These are phyloP conservation scores for Mortierella sp. DNA, from an alignment of 371 early-diverging fungal species.

Conservation along the genomic window DNA sequence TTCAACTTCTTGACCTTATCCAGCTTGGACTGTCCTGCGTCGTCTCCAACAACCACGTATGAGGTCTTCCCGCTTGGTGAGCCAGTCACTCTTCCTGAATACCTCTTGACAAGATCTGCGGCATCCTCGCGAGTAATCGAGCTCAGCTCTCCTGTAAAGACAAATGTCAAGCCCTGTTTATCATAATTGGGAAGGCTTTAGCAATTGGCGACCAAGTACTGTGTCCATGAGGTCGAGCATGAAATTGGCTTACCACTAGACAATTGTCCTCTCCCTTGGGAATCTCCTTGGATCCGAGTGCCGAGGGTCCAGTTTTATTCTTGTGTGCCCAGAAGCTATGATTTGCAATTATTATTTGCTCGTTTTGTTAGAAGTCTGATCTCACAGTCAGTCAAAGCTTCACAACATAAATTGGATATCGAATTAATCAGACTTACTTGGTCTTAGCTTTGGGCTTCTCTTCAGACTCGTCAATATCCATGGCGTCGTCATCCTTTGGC, in stretches of 20 bases:
- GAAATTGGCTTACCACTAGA: constrained; percentile 56
- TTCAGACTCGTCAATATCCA: constrained; percentile 49
- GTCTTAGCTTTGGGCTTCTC: constrained; percentile 47
- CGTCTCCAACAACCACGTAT: constrained; percentile 92
- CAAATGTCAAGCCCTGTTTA: constrained; percentile 84
- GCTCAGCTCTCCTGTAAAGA: constrained; percentile 92
- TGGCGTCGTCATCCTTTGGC: constrained; percentile 30
- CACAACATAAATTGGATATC: no score
- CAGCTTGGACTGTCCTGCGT: constrained; percentile 94
- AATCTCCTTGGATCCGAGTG: constrained; percentile 81
- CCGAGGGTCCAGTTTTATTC: constrained; percentile 69
- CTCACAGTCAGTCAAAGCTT: no score
- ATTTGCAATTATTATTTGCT: neutral
- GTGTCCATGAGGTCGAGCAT: neutral
- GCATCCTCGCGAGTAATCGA: constrained; percentile 85
- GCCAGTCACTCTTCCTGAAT: constrained; percentile 91
- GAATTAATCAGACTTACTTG: constrained; percentile 20
- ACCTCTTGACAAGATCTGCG: constrained; percentile 88
- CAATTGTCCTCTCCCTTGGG: constrained; percentile 88
- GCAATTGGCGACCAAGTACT: neutral
- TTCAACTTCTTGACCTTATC: constrained; percentile 85
- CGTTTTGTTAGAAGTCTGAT: neutral
- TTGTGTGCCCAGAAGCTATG: constrained; percentile 56
- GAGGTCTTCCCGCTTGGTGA: constrained; percentile 92
- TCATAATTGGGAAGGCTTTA: neutral